A percentile compares a stretch with the other conserved stretches of the same genome.
Evolutionary conservation across 1,139 yeast genomes (phyloP).

Genomic region (Yamadazyma trypodendri): DNA sequence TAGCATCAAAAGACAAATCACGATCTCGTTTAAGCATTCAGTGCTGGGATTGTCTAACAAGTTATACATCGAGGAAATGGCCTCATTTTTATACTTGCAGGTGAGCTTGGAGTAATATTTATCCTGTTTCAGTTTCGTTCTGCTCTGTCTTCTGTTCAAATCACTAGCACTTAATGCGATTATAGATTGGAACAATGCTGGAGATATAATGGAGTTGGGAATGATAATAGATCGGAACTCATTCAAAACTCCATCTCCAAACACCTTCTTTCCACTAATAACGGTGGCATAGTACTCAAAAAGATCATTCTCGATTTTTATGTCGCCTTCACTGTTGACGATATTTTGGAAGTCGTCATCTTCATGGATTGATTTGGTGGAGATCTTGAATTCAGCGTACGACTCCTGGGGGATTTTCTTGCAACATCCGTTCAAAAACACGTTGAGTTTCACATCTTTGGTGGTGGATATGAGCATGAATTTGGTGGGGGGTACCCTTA

Average conservation of each 20-base stretch:
- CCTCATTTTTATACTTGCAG: constrained; percentile 16
- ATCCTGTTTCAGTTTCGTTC: neutral
- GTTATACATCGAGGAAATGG: constrained; percentile 16
- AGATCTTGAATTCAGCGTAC: neutral
- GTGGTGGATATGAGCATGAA: constrained; percentile 5
- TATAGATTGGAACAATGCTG: constrained; percentile 16
- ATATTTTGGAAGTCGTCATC: constrained; percentile 6
- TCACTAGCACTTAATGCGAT: constrained; percentile 19
- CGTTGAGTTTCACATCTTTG: constrained; percentile 6
- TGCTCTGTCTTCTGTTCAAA: constrained; percentile 13
- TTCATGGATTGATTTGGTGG: constrained; percentile 5
- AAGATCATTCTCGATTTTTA: constrained; percentile 11
- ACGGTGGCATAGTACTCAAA: constrained; percentile 17
- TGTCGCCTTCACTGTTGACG: constrained; percentile 4
- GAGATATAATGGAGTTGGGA: constrained; percentile 14
- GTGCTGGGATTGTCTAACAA: constrained; percentile 14
- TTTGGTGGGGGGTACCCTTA: neutral
- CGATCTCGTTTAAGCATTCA: constrained; percentile 14
- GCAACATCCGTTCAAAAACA: constrained; percentile 1
- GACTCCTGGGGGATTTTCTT: neutral
- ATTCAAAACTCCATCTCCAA: constrained; percentile 15
- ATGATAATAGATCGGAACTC: constrained; percentile 16
- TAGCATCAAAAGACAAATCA: constrained; percentile 19
- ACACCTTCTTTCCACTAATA: constrained; percentile 17
- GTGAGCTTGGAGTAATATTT: constrained; percentile 12